These are phyloP conservation scores for Microbotryum lychnidis-dioicae DNA, from an alignment of 1,284 basidiomycete genomes.

Conservation along the genomic window DNA sequence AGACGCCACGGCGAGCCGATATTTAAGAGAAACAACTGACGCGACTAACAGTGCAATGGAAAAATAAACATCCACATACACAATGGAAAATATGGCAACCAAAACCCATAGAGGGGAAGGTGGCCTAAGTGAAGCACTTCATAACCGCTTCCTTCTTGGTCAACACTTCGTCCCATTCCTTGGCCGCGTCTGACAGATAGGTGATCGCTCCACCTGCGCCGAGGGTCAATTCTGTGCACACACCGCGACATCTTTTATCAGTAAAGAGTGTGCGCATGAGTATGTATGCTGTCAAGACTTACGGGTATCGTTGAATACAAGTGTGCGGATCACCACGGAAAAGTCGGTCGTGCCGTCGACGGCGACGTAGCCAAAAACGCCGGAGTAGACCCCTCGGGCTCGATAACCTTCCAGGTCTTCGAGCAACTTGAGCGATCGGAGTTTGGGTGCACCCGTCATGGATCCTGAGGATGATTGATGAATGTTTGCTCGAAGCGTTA, in stretches of 20 bases:
- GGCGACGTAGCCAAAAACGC: constrained; percentile 85
- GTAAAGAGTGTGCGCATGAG: background rate
- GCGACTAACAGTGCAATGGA: too few species aligned
- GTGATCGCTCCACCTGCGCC: constrained; percentile 96
- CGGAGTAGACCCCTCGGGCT: constrained; percentile 75
- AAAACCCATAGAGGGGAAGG: too few species aligned
- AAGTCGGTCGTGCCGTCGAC: constrained; percentile 83
- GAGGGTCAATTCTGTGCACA: constrained; percentile 43
- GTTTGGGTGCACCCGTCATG: constrained; percentile 97
- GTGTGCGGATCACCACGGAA: constrained; percentile 82
- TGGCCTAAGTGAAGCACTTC: background rate
- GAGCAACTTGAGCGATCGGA: constrained; percentile 82
- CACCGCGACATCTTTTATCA: background rate
- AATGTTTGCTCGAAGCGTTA: constrained; percentile 1
- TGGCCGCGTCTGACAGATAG: constrained; percentile 72
- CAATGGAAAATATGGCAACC: too few species aligned
- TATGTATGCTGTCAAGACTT: background rate
- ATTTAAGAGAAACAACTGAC: too few species aligned
- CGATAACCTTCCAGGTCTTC: constrained; percentile 65
- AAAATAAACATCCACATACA: too few species aligned
- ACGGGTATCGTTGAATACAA: constrained; percentile 61
- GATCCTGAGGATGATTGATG: constrained; percentile 52
- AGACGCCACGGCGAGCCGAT: too few species aligned
- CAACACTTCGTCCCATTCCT: constrained; percentile 91
- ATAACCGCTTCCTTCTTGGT: constrained; percentile 56